Conservation (phyloP, 202 grass and related monocot species). For the Schoenoplectus tabernaemontani region DNA sequence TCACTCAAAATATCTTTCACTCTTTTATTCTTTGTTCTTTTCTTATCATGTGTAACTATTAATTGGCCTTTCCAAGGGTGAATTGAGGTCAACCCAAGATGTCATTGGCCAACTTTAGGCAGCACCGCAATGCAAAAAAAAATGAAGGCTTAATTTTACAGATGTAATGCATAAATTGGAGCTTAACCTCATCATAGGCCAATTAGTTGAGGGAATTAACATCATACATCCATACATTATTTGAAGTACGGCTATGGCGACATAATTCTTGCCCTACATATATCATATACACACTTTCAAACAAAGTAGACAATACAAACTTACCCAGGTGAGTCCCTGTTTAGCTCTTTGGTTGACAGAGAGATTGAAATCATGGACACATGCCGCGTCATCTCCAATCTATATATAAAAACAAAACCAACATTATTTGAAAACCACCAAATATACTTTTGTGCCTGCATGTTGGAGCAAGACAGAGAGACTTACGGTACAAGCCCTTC, state of each 20-base stretch:
- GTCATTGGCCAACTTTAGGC: background rate
- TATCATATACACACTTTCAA: slow-evolving; percentile 4
- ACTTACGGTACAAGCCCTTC: background rate
- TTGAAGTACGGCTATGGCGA: background rate
- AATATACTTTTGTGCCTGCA: background rate
- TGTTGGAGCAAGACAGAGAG: background rate
- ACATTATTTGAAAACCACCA: too few relatives aligned
- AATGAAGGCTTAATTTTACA: background rate
- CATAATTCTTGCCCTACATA: background rate
- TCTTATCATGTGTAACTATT: background rate
- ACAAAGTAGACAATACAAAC: background rate
- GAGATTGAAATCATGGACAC: too few relatives aligned
- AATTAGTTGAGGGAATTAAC: background rate
- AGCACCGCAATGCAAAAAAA: background rate
- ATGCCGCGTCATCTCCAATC: too few relatives aligned
- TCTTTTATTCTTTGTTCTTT: background rate
- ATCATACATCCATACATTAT: background rate
- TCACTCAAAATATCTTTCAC: background rate
- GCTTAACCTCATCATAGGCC: background rate
- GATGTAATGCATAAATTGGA: background rate
- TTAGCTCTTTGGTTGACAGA: too few relatives aligned
- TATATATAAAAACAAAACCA: too few relatives aligned
- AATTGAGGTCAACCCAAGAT: background rate
- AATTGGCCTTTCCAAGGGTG: background rate
- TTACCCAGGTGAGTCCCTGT: too few relatives aligned